A percentile compares a stretch with the other conserved stretches of the same genome.
These are phyloP conservation scores for Tremella mesenterica DNA, from an alignment of 768 basidiomycete species.

Conservation along the genomic window DNA sequence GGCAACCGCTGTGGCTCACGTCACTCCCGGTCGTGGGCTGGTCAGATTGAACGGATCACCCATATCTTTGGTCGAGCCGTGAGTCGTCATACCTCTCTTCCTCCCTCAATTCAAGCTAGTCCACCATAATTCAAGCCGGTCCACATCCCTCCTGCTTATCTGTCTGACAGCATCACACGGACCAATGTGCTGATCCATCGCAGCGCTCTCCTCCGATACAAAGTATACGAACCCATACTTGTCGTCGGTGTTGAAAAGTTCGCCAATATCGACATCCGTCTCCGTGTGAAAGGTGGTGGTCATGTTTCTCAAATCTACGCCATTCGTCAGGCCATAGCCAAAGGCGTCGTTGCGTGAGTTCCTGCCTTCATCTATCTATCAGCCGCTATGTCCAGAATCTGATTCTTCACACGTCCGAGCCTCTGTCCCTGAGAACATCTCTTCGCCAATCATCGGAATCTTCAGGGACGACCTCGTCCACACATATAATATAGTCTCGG, in stretches of 20 bases:
- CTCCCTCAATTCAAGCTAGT: too few relatives aligned
- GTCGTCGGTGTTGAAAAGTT: slow-evolving; percentile 86
- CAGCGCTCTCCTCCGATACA: slow-evolving; percentile 73
- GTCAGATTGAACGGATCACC: slow-evolving; percentile 96
- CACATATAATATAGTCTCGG: too few relatives aligned
- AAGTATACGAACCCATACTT: slow-evolving; percentile 95
- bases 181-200: too few relatives aligned
- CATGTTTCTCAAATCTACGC: slow-evolving; percentile 99
- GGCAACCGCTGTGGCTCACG: slow-evolving; percentile 94
- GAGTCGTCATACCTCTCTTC: slow-evolving; percentile 21
- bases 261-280: slow-evolving; percentile 81
- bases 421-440: neutral
- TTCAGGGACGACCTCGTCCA: too few relatives aligned
- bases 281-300: slow-evolving; percentile 97
- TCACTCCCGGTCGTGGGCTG: slow-evolving; percentile 89
- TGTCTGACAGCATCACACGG: too few relatives aligned
- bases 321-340: slow-evolving; percentile 96
- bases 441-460: too few relatives aligned
- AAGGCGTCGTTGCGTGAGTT: slow-evolving; percentile 84
- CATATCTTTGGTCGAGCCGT: slow-evolving; percentile 85
- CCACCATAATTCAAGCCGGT: too few relatives aligned
- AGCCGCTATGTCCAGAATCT: too few relatives aligned
- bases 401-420: neutral
- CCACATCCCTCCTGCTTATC: too few relatives aligned
- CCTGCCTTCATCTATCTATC: too few relatives aligned